Conservation (phyloP, 495 filamentous ascomycete genomes). For the Neurospora sp. region DNA sequence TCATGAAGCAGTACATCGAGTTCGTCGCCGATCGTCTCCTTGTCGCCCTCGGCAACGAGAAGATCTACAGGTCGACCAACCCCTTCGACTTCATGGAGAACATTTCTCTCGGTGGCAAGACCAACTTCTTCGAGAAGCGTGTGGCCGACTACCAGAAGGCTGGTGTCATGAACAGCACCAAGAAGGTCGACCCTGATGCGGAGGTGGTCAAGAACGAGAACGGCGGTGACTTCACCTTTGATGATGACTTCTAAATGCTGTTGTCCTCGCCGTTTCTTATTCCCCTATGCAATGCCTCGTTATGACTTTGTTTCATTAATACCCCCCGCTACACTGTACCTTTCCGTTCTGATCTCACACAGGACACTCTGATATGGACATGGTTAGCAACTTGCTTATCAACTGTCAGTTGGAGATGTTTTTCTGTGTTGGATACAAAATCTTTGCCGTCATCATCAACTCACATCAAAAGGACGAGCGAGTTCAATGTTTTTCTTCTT, state of each 20-base stretch:
- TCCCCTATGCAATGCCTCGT: constrained; percentile 3
- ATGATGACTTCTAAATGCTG: constrained; percentile 82
- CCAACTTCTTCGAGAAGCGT: constrained; percentile 99
- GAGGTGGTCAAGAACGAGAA: constrained; percentile 47
- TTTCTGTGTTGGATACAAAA: not conserved
- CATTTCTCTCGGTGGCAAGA: constrained; percentile 97
- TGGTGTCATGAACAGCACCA: constrained; percentile 91
- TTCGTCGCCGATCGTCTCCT: constrained; percentile 96
- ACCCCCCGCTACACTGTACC: constrained; percentile 4
- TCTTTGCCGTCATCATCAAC: not conserved
- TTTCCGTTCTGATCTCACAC: not conserved
- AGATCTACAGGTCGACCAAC: constrained; percentile 85
- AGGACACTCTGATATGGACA: not conserved
- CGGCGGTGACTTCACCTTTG: constrained; percentile 77
- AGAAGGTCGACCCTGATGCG: constrained; percentile 55
- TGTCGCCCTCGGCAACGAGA: constrained; percentile 81
- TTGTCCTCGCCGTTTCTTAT: not conserved
- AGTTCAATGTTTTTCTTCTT: not conserved
- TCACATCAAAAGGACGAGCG: not conserved
- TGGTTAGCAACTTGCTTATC: not conserved
- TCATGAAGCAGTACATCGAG: constrained; percentile 99
- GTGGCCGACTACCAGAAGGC: constrained; percentile 99
- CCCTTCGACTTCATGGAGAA: constrained; percentile 99
- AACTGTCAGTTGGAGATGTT: not conserved
- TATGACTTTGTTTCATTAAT: constrained; percentile 10